Evolutionary conservation across 345 rosid genomes (phyloP).

Genomic region (Pistacia vera): DNA sequence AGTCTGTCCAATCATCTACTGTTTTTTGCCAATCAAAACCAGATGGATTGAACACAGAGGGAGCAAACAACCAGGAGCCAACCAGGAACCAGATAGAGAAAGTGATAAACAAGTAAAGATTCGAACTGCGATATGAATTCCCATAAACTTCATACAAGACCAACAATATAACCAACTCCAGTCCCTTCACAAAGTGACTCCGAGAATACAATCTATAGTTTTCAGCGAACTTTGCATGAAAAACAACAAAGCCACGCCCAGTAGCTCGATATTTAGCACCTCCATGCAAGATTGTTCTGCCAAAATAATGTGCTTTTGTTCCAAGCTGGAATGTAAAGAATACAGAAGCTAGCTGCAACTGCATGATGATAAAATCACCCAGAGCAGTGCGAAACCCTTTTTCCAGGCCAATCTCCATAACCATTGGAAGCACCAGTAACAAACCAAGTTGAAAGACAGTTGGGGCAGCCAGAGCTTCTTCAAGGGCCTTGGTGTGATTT

Average conservation of each 20-base stretch:
- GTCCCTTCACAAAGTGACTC: conserved; percentile 93
- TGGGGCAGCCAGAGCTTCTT: conserved; percentile 81
- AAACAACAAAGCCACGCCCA: conserved; percentile 90
- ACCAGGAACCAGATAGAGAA: conserved; percentile 94
- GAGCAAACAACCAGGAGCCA: conserved; percentile 94
- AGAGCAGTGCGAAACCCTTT: conserved; percentile 91
- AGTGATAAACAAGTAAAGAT: conserved; percentile 68
- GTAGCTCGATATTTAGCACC: conserved; percentile 85
- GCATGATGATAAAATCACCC: conserved; percentile 93
- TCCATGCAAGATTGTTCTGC: conserved; percentile 95
- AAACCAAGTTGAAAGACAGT: conserved; percentile 87
- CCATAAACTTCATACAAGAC: conserved; percentile 74
- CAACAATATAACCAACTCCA: conserved; percentile 74
- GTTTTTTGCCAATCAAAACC: conserved; percentile 99
- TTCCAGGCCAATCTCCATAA: conserved; percentile 95
- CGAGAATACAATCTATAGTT: conserved; percentile 89
- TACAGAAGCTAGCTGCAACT: conserved; percentile 90
- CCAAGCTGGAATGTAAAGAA: conserved; percentile 99
- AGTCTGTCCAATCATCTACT: conserved; percentile 94
- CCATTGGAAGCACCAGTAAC: conserved; percentile 83
- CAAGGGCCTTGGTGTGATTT: conserved; percentile 79
- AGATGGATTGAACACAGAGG: conserved; percentile 90
- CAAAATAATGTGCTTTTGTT: conserved; percentile 87
- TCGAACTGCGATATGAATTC: conserved; percentile 73
- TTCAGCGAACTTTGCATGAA: conserved; percentile 86